A percentile compares a stretch with the other conserved stretches of the same genome.
phyloP scores from a whole-genome alignment of 495 filamentous ascomycete genomes.

The Hyaloscypha variabilis region DNA sequence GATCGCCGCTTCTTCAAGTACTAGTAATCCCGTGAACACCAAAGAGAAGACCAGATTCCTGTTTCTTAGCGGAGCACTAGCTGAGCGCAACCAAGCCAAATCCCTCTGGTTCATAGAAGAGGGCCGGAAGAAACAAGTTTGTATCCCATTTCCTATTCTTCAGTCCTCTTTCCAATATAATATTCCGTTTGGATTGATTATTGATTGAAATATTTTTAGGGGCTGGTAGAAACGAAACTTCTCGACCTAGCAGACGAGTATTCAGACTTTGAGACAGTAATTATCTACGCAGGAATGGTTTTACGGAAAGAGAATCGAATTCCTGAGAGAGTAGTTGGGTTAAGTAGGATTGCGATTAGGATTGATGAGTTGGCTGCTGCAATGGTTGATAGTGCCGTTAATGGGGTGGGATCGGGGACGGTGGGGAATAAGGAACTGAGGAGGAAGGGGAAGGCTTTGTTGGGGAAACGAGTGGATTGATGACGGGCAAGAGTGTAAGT shows the following conservation, averaged over 20 bases:
- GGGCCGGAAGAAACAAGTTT: neutral
- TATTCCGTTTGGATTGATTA: too few species aligned
- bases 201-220: neutral
- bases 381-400: neutral
- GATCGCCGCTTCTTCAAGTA: too few species aligned
- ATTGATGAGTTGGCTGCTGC: conserved; percentile 1
- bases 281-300: neutral
- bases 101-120: conserved; percentile 4
- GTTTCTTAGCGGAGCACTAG: neutral
- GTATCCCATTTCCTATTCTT: conserved; percentile 1
- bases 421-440: neutral
- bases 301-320: neutral
- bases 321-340: neutral
- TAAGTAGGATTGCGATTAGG: neutral
- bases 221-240: conserved; percentile 1
- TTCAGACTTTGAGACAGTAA: conserved; percentile 4
- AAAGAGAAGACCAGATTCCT: neutral
- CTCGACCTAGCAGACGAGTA: neutral
- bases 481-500: too few species aligned
- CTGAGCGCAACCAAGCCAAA: neutral
- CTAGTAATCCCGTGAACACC: too few species aligned
- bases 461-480: neutral
- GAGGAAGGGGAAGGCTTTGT: neutral
- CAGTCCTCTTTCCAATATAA: too few species aligned
- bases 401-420: neutral